Percentiles rank a stretch among this genome's conserved stretches.
Evolutionary conservation across 768 basidiomycete genomes (phyloP).

Genomic region (Pisolithus tinctorius): DNA sequence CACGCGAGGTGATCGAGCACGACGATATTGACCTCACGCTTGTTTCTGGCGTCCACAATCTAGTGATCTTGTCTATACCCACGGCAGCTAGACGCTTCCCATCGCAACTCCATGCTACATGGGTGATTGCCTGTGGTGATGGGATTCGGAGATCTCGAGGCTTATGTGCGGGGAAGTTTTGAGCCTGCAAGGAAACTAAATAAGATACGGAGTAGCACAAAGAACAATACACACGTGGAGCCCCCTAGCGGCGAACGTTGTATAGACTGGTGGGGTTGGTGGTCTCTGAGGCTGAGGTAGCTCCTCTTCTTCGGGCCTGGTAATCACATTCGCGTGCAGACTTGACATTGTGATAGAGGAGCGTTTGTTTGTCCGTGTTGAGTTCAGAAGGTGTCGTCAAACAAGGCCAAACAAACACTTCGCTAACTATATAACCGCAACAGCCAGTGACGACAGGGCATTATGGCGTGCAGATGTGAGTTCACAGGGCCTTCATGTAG

Average conservation of each 20-base stretch:
- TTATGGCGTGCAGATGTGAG: too few species aligned
- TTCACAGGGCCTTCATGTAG: too few species aligned
- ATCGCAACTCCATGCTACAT: conserved; percentile 82
- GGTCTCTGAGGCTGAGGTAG: conserved; percentile 50
- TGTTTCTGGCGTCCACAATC: conserved; percentile 76
- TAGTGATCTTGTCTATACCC: conserved; percentile 70
- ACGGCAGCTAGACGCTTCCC: conserved; percentile 77
- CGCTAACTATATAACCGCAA: too few species aligned
- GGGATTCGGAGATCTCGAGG: conserved; percentile 68
- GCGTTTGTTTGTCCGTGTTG: conserved; percentile 20
- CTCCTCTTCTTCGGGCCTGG: conserved; percentile 49
- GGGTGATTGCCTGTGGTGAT: conserved; percentile 58
- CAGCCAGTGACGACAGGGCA: too few species aligned
- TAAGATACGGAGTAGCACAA: conserved; percentile 8
- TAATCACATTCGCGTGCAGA: conserved; percentile 10
- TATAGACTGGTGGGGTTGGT: conserved; percentile 67
- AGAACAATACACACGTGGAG: conserved; percentile 52
- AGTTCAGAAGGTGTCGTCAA: conserved; percentile 11
- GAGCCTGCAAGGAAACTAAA: conserved; percentile 41
- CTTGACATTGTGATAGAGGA: conserved; percentile 18
- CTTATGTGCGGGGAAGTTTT: conserved; percentile 74
- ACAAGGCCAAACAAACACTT: neutral
- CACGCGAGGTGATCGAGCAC: neutral
- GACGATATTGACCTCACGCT: conserved; percentile 43
- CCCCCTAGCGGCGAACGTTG: conserved; percentile 61